Evolutionary conservation across 139 green algal species (phyloP), one percentile per base, ranked within the genome.

Genomic region (Chlorella sp.): DNA sequence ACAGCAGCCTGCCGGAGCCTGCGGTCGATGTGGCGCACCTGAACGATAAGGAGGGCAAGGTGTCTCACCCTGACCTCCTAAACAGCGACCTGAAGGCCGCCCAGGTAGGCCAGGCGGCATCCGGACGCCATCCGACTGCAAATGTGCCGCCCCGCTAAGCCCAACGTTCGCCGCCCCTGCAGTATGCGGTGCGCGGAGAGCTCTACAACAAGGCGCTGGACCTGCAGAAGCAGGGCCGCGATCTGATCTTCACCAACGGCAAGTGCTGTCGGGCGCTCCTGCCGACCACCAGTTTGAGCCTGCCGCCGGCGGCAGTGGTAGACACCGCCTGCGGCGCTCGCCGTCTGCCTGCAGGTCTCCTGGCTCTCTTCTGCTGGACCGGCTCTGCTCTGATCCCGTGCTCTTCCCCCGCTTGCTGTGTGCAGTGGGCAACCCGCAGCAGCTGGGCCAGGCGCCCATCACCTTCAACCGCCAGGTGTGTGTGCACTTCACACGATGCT

Each of bases 191-290:
- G 64, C 64, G 64, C 68, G 98, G 98, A 39, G 98, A 99, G 90
- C 94, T 99, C 11, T 99, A 98, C 80, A 91, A 97, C 12, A 94
- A 95, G 60, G 98, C 94, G 3, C 93, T 97, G 81, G 93, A 99
- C 93, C 93, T 99, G 71, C 91, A 94, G 36, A 92, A 94, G 53
- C 85, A 95, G 77, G 97, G 97, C 71, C 96, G 96, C 90, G 95
- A 99, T 68, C 97, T 99, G 64, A 99, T 98, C 85, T 98, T 98
- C 95, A 99, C 97, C 26, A 99, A 99, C 84, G 96, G 96, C 48
- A 57, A 57, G 48, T 57, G 48, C 48, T 9, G 48, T 9, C 48
- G 7, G 48, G 48, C 48, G 5, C 48, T 57, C 11, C 64, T n/a
- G 24, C 64, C 64, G 64, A 73, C 64, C 64, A 73, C 64, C 68